Percentiles rank a stretch among this genome's conserved stretches.
phyloP scores from a whole-genome alignment of 441 rosid genomes.

The Syzygium malaccense region DNA sequence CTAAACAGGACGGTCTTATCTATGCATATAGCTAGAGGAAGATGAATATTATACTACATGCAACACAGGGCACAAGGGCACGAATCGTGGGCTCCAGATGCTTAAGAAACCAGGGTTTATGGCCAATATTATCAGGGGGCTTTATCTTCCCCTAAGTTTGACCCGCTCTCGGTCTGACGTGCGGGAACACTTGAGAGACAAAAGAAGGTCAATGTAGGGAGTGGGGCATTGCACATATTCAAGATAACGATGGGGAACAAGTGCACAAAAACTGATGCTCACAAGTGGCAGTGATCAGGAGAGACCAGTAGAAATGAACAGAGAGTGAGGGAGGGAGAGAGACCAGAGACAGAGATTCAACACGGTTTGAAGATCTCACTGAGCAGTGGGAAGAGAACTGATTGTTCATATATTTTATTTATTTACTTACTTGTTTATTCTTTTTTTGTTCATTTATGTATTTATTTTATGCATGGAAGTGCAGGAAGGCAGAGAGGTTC shows the following conservation, averaged over 20 bases:
- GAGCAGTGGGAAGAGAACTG: neutral
- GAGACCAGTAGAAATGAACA: neutral
- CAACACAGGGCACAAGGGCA: neutral
- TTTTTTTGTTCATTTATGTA: neutral
- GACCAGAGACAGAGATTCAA: neutral
- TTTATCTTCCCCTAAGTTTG: neutral
- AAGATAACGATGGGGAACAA: neutral
- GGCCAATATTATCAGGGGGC: neutral
- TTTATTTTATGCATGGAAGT: neutral
- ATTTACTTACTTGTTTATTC: neutral
- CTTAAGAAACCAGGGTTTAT: neutral
- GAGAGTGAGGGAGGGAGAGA: neutral
- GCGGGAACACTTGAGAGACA: neutral
- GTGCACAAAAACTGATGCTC: neutral
- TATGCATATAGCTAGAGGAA: neutral
- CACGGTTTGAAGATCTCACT: neutral
- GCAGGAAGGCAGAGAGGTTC: neutral
- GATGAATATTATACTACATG: neutral
- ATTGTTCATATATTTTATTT: neutral
- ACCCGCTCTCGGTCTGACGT: neutral
- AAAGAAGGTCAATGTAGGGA: neutral
- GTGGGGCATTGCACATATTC: neutral
- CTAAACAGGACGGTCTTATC: neutral
- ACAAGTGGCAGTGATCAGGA: neutral
- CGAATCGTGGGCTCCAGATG: neutral